Conservation (phyloP, 1,284 basidiomycete genomes). For the Tilletia walkeri region DNA sequence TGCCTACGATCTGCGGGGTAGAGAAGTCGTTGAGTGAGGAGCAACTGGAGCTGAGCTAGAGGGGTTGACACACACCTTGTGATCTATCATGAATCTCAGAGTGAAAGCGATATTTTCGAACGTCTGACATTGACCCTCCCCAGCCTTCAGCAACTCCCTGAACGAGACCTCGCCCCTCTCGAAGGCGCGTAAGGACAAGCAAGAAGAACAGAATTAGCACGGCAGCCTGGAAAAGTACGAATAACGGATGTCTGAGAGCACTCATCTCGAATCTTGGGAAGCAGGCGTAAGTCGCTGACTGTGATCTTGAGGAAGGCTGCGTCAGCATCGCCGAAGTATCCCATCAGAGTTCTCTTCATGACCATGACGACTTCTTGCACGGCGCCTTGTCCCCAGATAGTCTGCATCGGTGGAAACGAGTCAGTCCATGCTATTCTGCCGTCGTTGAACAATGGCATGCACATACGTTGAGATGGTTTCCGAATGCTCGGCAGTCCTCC, state of each 20-base stretch:
- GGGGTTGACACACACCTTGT: constrained; percentile 21
- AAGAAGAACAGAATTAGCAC: not conserved
- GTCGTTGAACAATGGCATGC: not conserved
- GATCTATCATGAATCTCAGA: constrained; percentile 55
- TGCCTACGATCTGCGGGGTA: constrained; percentile 48
- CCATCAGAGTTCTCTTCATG: constrained; percentile 51
- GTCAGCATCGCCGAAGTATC: constrained; percentile 47
- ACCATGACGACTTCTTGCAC: constrained; percentile 39
- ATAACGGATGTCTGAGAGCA: constrained; percentile 5
- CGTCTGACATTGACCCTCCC: constrained; percentile 39
- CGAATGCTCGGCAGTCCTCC: constrained; percentile 46
- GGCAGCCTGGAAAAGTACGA: not conserved
- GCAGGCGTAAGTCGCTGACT: constrained; percentile 40
- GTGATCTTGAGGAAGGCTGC: constrained; percentile 53
- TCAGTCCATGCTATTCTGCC: not conserved
- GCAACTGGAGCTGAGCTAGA: not conserved
- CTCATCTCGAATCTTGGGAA: constrained; percentile 44
- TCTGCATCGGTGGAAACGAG: constrained; percentile 13
- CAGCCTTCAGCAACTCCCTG: constrained; percentile 48
- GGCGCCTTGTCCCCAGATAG: constrained; percentile 34
- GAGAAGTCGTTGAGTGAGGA: not conserved
- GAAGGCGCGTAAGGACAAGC: constrained; percentile 30
- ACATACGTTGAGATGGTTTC: constrained; percentile 48
- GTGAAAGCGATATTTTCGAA: constrained; percentile 55
- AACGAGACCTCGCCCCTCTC: constrained; percentile 53